Base-by-base conservation (phyloP, 257 asterid species). In the Mitragyna speciosa region DNA sequence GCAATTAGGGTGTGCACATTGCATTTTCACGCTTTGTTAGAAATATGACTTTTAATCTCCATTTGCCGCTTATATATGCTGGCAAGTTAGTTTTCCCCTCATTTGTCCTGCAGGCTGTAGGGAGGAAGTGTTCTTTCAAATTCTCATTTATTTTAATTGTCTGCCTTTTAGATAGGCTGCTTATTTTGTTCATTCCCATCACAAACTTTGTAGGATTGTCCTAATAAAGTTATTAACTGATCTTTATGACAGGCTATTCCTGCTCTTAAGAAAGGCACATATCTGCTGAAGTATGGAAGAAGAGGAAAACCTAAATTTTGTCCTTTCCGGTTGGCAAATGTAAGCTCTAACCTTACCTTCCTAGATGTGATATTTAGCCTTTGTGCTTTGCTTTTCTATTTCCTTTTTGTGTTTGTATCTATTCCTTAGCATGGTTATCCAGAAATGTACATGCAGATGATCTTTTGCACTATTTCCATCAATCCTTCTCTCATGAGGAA, bases 231-330 rank as follows among this genome's bases (percentile, higher is more conserved):
- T 65, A 47, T 33, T 77, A 79, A 69, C 72, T 83, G 83, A 76
- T 81, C 54, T 85, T 83, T 78, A 63, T 85, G 58, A 84, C 90
- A 93, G 97, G 97, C 97, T 3, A 88, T 91, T 51, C 91, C 94
- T 80, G 94, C 97, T 82, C 93, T 93, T 45, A 93, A 93, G 92
- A 93, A 93, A 85, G 97, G 97, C 47, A 93, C 97, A 20, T 89
- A 89, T 86, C 84, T 93, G 76, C 97, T 93, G 78, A 91, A 93
- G 84, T 93, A 90, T 83, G 98, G 98, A 81, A 89, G 98, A 88
- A 90, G 98, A 78, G 98, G 98, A 80, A 93, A 92, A 85, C 98
- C 98, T 75, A 93, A 92, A 82, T 93, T 93, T 87, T 93, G 98
- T 82, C 98, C 98, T 45, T 93, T 93, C 80, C 96, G 93, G 83